Conservation (phyloP, 495 filamentous ascomycete species). For the Daldinia decipiens region DNA sequence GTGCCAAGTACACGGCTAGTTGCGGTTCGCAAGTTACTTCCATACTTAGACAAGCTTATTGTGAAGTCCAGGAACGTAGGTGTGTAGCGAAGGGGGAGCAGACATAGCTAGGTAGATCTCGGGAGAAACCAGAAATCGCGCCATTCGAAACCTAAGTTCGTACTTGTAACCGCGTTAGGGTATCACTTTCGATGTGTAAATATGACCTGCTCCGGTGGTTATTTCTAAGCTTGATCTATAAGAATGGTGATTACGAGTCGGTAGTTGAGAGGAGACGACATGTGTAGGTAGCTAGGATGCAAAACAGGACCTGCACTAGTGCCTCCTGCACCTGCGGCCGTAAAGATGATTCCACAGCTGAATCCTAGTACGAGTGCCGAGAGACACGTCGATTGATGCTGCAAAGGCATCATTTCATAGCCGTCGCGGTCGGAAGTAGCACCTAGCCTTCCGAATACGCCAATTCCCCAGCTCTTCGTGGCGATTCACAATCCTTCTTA, state of each 20-base stretch:
- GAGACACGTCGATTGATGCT: conserved; percentile 28
- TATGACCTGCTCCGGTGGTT: conserved; percentile 12
- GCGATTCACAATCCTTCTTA: conserved; percentile 3
- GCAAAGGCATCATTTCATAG: conserved; percentile 14
- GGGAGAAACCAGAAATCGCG: not conserved
- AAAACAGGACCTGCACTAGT: conserved; percentile 44
- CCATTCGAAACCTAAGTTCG: conserved; percentile 9
- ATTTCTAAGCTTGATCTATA: conserved; percentile 9
- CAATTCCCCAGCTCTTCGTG: conserved; percentile 5
- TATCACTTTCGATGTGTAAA: conserved; percentile 3
- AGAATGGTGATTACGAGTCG: conserved; percentile 10
- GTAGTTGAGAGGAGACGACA: conserved; percentile 16
- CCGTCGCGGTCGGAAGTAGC: conserved; percentile 34
- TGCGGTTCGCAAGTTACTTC: conserved; percentile 25
- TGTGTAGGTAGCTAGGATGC: conserved; percentile 32
- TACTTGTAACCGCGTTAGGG: conserved; percentile 10
- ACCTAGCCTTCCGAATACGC: conserved; percentile 16
- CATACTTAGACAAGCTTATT: conserved; percentile 5
- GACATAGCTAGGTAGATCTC: conserved; percentile 4
- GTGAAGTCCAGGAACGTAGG: conserved; percentile 6
- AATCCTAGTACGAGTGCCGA: conserved; percentile 28
- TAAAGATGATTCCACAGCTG: conserved; percentile 33
- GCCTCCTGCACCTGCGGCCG: conserved; percentile 37
- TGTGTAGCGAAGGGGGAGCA: conserved; percentile 10
- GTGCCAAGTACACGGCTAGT: conserved; percentile 18